Base-by-base conservation (phyloP, 805 yeast genomes). In the Nakazawaea siamensis region DNA sequence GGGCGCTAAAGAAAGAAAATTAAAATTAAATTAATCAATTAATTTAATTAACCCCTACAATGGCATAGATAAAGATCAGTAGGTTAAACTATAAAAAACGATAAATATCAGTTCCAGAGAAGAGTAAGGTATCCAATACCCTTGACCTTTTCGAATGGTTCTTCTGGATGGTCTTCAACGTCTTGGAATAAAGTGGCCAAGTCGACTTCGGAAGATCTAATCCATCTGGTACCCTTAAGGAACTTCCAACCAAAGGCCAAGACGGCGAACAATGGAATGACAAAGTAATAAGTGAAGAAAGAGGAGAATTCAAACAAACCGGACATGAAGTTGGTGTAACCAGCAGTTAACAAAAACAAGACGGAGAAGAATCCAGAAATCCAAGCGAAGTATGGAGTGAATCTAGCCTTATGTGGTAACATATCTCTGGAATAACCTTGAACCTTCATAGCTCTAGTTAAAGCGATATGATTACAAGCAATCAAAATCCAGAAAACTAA, bases 381-480 rank as follows among this genome's bases (percentile, higher is more conserved):
- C 58, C 74, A 76, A 1, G 88, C 82, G 40, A 63, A 56, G 43
- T 53, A 69, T 2, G 94, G 90, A 76, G 79, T 80, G 37, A 66
- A 64, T 13, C 49, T 51, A 4, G 90, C 87, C 54, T 77, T 80
- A 64, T 68, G 83, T 10, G 94, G 92, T 38, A 84, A 64, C 11
- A 68, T 64, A 45, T 77, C 76, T 49, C 94, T 63, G 15, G 77
- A 62, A 37, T 81, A 76, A 33, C 77, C 76, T 54, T 86, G 73
- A 21, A 79, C 77, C 27, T 62, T 55, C 80, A 80, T 80, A 57
- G 80, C 81, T 52, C 87, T 64, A 56, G 83, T 73, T 69, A 70
- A 79, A 50, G 83, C 64, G 21, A 59, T 52, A 44, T 59, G 62
- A 35, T 53, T 57, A 8, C 46, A 37, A 5, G 61, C 44, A 24